A percentile compares a stretch with the other conserved stretches of the same genome.
Conservation (phyloP, 805 yeast species). For the Kluyveromyces dobzhanskii region DNA sequence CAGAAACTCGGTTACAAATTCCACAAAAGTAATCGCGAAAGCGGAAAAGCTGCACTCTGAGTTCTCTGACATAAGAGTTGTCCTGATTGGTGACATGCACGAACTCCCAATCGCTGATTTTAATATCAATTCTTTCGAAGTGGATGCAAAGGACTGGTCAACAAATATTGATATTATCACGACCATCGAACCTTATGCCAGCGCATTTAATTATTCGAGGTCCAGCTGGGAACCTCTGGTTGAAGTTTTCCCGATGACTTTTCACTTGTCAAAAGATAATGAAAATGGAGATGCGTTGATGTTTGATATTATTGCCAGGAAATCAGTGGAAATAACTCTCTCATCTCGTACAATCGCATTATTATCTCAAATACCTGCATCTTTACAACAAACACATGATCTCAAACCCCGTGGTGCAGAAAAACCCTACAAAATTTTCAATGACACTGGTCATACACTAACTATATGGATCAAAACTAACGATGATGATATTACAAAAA, state of each 20-base stretch:
- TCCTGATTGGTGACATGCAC: conserved; percentile 82
- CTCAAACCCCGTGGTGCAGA: conserved; percentile 66
- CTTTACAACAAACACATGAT: conserved; percentile 43
- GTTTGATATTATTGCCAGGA: conserved; percentile 67
- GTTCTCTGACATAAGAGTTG: conserved; percentile 70
- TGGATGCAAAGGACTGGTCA: conserved; percentile 76
- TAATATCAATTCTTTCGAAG: conserved; percentile 59
- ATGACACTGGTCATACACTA: conserved; percentile 80
- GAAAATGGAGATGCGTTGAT: conserved; percentile 41
- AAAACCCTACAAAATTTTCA: conserved; percentile 71
- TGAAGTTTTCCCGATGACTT: conserved; percentile 77
- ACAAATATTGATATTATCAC: conserved; percentile 67
- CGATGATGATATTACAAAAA: conserved; percentile 23
- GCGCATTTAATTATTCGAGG: conserved; percentile 78
- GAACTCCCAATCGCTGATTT: conserved; percentile 83
- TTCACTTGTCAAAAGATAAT: conserved; percentile 49
- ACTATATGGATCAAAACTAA: conserved; percentile 67
- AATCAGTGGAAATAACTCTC: conserved; percentile 69
- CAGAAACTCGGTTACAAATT: conserved; percentile 13
- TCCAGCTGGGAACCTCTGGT: conserved; percentile 94
- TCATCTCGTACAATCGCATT: conserved; percentile 77
- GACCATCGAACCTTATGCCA: conserved; percentile 55
- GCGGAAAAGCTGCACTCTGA: conserved; percentile 62
- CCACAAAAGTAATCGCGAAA: conserved; percentile 39
- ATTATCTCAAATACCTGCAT: conserved; percentile 57